Evolutionary conservation across 768 basidiomycete genomes (phyloP).

Genomic region (Pisolithus marmoratus): DNA sequence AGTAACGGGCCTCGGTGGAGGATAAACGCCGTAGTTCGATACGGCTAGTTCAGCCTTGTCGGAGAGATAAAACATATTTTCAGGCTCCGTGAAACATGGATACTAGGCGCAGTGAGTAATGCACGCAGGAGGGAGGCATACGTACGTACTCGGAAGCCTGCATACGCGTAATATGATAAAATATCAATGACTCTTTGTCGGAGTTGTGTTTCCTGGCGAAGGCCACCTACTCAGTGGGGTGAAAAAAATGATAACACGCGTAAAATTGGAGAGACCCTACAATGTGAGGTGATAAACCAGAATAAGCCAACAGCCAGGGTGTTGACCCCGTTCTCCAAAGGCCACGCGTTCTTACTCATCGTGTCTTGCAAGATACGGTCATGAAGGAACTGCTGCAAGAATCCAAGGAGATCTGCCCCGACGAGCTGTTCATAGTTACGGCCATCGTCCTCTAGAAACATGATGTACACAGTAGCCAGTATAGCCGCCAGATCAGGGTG

Average conservation of each 20-base stretch:
- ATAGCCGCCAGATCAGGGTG: slow-evolving; percentile 36
- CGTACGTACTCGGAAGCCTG: slow-evolving; percentile 42
- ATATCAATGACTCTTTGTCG: slow-evolving; percentile 30
- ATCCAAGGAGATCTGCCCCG: slow-evolving; percentile 36
- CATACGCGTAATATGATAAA: slow-evolving; percentile 43
- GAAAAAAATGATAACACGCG: background rate
- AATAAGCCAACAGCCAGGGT: slow-evolving; percentile 42
- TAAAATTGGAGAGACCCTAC: slow-evolving; percentile 3
- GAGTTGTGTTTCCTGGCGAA: slow-evolving; percentile 30
- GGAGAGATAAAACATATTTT: slow-evolving; percentile 25
- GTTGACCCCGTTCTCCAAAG: slow-evolving; percentile 39
- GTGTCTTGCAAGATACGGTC: slow-evolving; percentile 34
- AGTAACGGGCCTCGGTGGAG: slow-evolving; percentile 24
- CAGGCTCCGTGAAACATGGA: slow-evolving; percentile 37
- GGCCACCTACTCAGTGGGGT: slow-evolving; percentile 5
- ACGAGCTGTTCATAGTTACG: slow-evolving; percentile 44
- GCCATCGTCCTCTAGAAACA: slow-evolving; percentile 53
- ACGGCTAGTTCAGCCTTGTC: slow-evolving; percentile 7
- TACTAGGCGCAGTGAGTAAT: slow-evolving; percentile 15
- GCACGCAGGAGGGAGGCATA: background rate
- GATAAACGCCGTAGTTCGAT: slow-evolving; percentile 23
- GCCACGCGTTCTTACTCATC: slow-evolving; percentile 42
- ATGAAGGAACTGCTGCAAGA: slow-evolving; percentile 37
- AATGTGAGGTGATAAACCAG: slow-evolving; percentile 40
- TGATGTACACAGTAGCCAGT: slow-evolving; percentile 49